Percentiles rank a stretch among this genome's conserved stretches.
Evolutionary conservation across 345 rosid species (phyloP).

Genomic region (Ceriops tagal): DNA sequence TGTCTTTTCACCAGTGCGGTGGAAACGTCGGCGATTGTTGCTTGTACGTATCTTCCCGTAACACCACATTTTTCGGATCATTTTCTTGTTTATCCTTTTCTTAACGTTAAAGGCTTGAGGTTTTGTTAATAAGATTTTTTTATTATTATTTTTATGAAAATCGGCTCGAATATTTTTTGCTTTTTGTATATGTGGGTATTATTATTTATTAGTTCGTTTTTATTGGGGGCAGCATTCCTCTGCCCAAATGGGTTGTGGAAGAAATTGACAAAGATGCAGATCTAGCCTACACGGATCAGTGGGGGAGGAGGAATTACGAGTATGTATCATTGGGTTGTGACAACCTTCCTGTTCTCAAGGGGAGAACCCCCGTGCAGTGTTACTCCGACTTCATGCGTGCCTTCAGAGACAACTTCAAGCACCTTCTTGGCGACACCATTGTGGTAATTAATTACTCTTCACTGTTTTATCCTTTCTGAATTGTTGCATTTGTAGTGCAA

Average conservation of each 20-base stretch:
- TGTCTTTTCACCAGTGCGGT: constrained; percentile 99
- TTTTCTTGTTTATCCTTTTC: background rate
- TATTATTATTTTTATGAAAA: too few relatives aligned
- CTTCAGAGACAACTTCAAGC: constrained; percentile 74
- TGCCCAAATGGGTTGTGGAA: constrained; percentile 84
- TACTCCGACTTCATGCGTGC: constrained; percentile 93
- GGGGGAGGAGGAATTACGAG: constrained; percentile 96
- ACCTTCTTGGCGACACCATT: constrained; percentile 82
- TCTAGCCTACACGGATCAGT: constrained; percentile 96
- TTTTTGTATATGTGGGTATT: too few relatives aligned
- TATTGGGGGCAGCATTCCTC: constrained; percentile 54
- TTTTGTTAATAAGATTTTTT: too few relatives aligned
- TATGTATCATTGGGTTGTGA: constrained; percentile 92
- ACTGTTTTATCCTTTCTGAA: background rate
- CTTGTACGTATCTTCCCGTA: constrained; percentile 47
- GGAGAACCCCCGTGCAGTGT: constrained; percentile 87
- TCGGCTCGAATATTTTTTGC: too few relatives aligned
- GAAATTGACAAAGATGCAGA: constrained; percentile 67
- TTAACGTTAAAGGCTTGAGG: too few relatives aligned
- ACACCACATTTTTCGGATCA: background rate
- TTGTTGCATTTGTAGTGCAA: background rate
- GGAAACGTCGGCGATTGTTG: constrained; percentile 99
- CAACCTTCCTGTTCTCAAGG: constrained; percentile 77
- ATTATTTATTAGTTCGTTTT: too few relatives aligned
- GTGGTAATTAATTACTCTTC: constrained; percentile 48